Conservation (phyloP, 208 protist genomes). For the Leishmania amazonensis region DNA sequence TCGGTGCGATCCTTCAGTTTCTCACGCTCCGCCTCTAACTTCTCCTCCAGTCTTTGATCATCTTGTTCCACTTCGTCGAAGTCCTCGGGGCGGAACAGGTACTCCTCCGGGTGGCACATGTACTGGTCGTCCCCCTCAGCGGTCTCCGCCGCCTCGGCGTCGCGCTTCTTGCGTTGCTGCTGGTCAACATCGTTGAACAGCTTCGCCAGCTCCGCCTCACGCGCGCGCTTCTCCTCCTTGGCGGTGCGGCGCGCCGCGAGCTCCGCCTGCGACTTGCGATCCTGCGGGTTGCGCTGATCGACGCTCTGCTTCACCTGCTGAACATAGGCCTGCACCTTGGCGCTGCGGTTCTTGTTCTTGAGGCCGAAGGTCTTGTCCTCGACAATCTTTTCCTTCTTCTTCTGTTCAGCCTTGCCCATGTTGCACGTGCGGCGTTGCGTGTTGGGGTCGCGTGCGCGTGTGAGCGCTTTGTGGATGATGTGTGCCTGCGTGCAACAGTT, state of each 20-base stretch:
- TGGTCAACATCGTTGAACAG: constrained; percentile 80
- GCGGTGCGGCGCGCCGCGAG: constrained; percentile 61
- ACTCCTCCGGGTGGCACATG: constrained; percentile 77
- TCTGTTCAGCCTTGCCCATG: constrained; percentile 76
- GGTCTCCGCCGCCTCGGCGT: constrained; percentile 22
- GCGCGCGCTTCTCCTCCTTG: constrained; percentile 76
- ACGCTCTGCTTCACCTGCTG: constrained; percentile 72
- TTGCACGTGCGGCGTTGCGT: background rate
- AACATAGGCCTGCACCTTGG: constrained; percentile 91
- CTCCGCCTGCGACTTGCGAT: constrained; percentile 71
- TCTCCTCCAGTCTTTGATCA: constrained; percentile 84
- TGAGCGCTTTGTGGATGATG: background rate
- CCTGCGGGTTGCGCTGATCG: constrained; percentile 60
- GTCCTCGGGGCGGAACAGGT: constrained; percentile 90
- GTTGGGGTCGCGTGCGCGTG: background rate
- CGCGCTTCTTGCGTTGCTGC: constrained; percentile 31
- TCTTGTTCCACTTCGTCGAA: constrained; percentile 87
- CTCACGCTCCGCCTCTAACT: constrained; percentile 85
- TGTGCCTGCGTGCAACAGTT: too few relatives aligned
- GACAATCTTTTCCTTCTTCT: constrained; percentile 89
- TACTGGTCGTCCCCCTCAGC: constrained; percentile 46
- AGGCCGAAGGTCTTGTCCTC: constrained; percentile 94
- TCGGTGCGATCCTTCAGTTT: constrained; percentile 70
- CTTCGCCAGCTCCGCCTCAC: constrained; percentile 82
- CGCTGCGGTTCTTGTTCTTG: constrained; percentile 93